A percentile compares a stretch with the other conserved stretches of the same genome.
phyloP scores from a whole-genome alignment of 176 grass and related monocot genomes.

The Secale cereale region DNA sequence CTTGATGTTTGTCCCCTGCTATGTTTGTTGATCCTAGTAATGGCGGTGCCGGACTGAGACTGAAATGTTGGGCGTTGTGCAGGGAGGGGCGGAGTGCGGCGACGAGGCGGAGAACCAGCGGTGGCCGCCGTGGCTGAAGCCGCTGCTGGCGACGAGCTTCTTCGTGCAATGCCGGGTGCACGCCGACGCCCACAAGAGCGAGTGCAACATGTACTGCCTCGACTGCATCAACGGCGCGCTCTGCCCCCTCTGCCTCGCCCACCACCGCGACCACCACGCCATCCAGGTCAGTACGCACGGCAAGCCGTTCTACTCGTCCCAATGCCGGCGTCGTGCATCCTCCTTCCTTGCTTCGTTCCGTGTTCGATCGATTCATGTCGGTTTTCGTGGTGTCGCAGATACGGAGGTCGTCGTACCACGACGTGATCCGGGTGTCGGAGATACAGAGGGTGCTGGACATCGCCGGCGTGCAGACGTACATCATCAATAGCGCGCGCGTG shows the following conservation, averaged over 20 bases:
- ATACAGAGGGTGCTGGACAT: constrained; percentile 97
- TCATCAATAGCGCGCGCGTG: constrained; percentile 96
- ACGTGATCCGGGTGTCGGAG: constrained; percentile 93
- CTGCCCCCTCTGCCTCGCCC: constrained; percentile 78
- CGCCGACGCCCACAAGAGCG: constrained; percentile 69
- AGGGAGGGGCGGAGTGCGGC: constrained; percentile 27
- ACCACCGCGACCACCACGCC: constrained; percentile 69
- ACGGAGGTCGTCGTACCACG: constrained; percentile 95
- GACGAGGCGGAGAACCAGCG: constrained; percentile 43
- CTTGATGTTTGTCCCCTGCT: background rate
- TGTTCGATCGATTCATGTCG: background rate
- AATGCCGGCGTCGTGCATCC: background rate
- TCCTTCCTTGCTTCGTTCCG: background rate
- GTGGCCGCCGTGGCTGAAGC: constrained; percentile 88
- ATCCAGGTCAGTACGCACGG: constrained; percentile 96
- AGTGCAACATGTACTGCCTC: constrained; percentile 99
- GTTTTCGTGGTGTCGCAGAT: constrained; percentile 44
- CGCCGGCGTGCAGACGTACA: constrained; percentile 90
- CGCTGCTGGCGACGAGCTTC: constrained; percentile 81
- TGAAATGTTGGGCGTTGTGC: background rate
- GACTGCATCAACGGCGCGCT: constrained; percentile 80
- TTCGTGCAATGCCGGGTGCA: constrained; percentile 91
- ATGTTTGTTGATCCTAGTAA: constrained; percentile 1
- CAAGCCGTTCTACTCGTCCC: no score
- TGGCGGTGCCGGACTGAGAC: constrained; percentile 3